Percentiles rank a stretch among this genome's conserved stretches.
phyloP scores from a whole-genome alignment of 345 rosid species.

The Camelina laxa region DNA sequence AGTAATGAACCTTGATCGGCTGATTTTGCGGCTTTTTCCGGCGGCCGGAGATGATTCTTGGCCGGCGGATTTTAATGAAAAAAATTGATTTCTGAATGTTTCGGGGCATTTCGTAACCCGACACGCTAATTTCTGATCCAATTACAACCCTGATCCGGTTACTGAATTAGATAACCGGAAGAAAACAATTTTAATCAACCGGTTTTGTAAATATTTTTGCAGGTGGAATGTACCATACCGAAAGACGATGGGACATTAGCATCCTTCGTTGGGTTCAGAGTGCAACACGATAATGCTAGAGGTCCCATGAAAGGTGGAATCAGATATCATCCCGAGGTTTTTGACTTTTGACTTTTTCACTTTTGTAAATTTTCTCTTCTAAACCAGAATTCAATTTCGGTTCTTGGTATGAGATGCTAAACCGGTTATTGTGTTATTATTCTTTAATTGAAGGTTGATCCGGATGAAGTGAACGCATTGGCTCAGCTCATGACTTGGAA shows the following conservation, averaged over 20 bases:
- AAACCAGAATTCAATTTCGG: constrained; percentile 16
- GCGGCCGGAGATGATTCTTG: constrained; percentile 8
- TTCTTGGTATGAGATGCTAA: neutral
- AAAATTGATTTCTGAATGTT: neutral
- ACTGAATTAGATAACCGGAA: constrained; percentile 5
- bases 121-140: neutral
- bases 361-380: too few relatives aligned
- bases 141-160: neutral
- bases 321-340: constrained; percentile 55
- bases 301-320: constrained; percentile 76
- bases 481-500: constrained; percentile 79
- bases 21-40: neutral
- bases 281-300: constrained; percentile 91
- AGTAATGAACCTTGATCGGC: neutral
- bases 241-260: constrained; percentile 82
- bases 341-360: neutral
- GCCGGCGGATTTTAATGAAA: constrained; percentile 4
- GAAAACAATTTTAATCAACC: neutral
- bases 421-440: neutral
- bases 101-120: constrained; percentile 20
- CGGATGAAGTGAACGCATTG: constrained; percentile 65
- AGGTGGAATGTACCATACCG: constrained; percentile 94
- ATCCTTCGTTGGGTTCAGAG: constrained; percentile 85
- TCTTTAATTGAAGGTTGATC: constrained; percentile 52
- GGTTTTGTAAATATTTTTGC: neutral